Evolutionary conservation across 2,329 filamentous ascomycete genomes (phyloP).

Genomic region (Chaetomium sp.): DNA sequence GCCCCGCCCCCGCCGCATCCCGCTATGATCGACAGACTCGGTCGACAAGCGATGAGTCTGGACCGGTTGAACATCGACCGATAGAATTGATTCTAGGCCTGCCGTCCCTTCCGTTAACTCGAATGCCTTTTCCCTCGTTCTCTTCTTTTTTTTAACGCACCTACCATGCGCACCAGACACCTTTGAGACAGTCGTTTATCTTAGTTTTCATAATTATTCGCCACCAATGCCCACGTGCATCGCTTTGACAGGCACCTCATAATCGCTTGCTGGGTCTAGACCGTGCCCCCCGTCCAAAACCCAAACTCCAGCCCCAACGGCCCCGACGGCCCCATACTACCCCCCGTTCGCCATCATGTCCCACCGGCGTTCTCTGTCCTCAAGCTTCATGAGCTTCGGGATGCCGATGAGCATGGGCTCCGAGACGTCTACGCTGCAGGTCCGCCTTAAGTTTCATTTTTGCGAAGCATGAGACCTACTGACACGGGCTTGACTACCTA

Average conservation of each 20-base stretch:
- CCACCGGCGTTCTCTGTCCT: conserved; percentile 26
- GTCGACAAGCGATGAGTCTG: conserved; percentile 7
- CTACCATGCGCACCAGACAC: background rate
- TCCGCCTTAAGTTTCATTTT: conserved; percentile 25
- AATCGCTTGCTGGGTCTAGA: background rate
- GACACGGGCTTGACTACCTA: conserved; percentile 25
- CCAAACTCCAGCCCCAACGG: background rate
- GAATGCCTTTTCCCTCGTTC: background rate
- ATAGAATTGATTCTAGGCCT: background rate
- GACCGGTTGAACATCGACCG: background rate
- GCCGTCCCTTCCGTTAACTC: background rate
- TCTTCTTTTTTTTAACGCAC: background rate
- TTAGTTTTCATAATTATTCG: background rate
- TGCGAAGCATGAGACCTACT: conserved; percentile 22
- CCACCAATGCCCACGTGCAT: background rate
- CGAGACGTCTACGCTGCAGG: conserved; percentile 27
- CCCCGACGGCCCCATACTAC: background rate
- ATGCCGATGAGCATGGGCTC: conserved; percentile 24
- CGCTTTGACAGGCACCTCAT: background rate
- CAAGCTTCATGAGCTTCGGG: conserved; percentile 29
- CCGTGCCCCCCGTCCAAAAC: background rate
- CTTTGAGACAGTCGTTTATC: background rate
- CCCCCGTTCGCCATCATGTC: conserved; percentile 29
- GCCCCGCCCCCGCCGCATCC: conserved; percentile 22
- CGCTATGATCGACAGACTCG: conserved; percentile 22